A percentile compares a stretch with the other conserved stretches of the same genome.
Conservation (phyloP, 225 moss, liverwort and hornwort species). For the Lunularia cruciata region DNA sequence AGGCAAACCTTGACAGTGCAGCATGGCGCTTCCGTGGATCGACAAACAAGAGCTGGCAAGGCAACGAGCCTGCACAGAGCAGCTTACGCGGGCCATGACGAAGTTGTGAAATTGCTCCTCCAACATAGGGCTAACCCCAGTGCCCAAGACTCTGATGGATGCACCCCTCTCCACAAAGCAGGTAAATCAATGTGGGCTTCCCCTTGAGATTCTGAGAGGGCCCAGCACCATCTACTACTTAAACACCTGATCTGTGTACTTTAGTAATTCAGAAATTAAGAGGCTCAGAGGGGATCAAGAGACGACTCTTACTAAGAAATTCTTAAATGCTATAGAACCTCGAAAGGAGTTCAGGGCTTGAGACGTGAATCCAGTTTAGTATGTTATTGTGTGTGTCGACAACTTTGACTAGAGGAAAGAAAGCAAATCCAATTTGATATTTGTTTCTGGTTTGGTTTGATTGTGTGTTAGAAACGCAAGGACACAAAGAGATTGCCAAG, state of each 20-base stretch:
- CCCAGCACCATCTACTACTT: too few relatives aligned
- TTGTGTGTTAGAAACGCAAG: slow-evolving; percentile 5
- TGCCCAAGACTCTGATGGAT: slow-evolving; percentile 59
- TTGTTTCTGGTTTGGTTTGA: not conserved
- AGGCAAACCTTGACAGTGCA: slow-evolving; percentile 27
- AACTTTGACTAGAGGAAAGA: not conserved
- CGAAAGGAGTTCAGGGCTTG: not conserved
- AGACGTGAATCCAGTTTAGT: not conserved
- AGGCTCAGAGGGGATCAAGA: not conserved
- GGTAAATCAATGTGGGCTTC: slow-evolving; percentile 19
- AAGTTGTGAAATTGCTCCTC: slow-evolving; percentile 57
- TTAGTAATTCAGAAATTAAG: not conserved
- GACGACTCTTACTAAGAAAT: not conserved
- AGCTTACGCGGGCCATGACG: slow-evolving; percentile 58
- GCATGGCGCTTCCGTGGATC: slow-evolving; percentile 57
- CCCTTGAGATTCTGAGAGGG: too few relatives aligned
- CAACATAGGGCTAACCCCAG: slow-evolving; percentile 55
- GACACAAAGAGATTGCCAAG: slow-evolving; percentile 9
- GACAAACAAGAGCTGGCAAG: slow-evolving; percentile 60
- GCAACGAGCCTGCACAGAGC: slow-evolving; percentile 71
- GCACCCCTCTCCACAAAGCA: slow-evolving; percentile 68
- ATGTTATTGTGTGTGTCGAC: not conserved
- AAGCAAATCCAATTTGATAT: not conserved
- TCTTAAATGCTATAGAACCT: too few relatives aligned
- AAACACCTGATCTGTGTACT: too few relatives aligned